Evolutionary conservation across 768 basidiomycete species (phyloP).

Genomic region (Lentinula detonsa): DNA sequence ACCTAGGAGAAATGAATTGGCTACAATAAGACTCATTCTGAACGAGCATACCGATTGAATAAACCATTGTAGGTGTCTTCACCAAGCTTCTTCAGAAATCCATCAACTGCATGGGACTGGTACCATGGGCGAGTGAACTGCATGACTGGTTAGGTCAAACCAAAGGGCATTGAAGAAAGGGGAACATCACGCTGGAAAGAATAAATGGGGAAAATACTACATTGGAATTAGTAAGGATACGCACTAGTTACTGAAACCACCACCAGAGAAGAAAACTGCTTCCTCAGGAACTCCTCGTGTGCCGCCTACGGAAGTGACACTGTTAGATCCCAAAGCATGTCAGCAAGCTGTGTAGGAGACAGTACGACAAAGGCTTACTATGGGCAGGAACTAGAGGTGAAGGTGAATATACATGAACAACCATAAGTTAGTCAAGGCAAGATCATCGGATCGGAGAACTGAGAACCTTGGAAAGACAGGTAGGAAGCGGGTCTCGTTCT

Average conservation of each 20-base stretch:
- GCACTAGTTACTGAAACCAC: slow-evolving; percentile 67
- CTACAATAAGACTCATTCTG: not conserved
- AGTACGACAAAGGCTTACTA: slow-evolving; percentile 28
- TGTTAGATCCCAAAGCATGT: slow-evolving; percentile 17
- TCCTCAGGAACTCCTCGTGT: slow-evolving; percentile 55
- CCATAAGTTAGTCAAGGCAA: not conserved
- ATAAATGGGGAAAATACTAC: not conserved
- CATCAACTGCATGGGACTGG: slow-evolving; percentile 38
- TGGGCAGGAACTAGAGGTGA: slow-evolving; percentile 29
- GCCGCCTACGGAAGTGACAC: slow-evolving; percentile 62
- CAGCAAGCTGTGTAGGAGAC: not conserved
- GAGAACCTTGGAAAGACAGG: slow-evolving; percentile 32
- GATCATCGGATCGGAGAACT: not conserved
- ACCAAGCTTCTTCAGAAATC: slow-evolving; percentile 39
- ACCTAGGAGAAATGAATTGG: slow-evolving; percentile 19
- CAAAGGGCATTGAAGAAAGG: too few species aligned
- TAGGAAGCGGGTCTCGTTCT: slow-evolving; percentile 32
- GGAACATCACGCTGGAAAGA: not conserved
- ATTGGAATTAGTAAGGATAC: slow-evolving; percentile 11
- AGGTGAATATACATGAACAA: not conserved
- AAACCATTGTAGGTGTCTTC: slow-evolving; percentile 48
- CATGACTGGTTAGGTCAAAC: not conserved
- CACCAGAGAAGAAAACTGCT: slow-evolving; percentile 58
- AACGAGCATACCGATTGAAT: slow-evolving; percentile 41
- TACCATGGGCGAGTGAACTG: slow-evolving; percentile 52